phyloP scores from a whole-genome alignment of 2,329 filamentous ascomycete genomes.

The Penicillium sp. region DNA sequence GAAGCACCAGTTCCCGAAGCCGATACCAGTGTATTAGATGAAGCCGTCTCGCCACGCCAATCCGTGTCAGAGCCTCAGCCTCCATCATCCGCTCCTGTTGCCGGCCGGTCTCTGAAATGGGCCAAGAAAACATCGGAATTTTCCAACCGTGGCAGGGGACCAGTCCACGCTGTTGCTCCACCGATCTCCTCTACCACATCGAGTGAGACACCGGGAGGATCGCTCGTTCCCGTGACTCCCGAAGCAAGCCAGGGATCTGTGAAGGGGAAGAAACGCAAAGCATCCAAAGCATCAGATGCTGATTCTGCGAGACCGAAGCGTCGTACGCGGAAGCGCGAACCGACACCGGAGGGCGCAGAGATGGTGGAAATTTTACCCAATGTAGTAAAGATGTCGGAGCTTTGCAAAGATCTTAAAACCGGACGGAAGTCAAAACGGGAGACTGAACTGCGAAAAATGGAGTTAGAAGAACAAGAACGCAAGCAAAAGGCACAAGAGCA shows the following conservation, averaged over 20 bases:
- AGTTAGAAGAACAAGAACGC: constrained; percentile 57
- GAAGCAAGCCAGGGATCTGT: constrained; percentile 27
- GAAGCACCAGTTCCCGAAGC: constrained; percentile 13
- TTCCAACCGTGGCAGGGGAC: constrained; percentile 14
- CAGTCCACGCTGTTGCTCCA: constrained; percentile 28
- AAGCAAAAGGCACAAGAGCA: constrained; percentile 46
- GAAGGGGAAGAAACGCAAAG: constrained; percentile 32
- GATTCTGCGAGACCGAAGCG: constrained; percentile 27
- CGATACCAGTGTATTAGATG: constrained; percentile 9
- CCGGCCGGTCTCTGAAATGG: constrained; percentile 3
- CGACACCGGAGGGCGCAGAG: constrained; percentile 54
- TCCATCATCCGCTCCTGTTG: constrained; percentile 17
- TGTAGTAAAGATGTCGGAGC: constrained; percentile 60
- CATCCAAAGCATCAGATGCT: constrained; percentile 32
- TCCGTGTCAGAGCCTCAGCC: constrained; percentile 11
- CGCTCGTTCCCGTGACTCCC: constrained; percentile 27
- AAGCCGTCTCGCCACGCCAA: constrained; percentile 12
- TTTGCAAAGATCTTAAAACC: constrained; percentile 57
- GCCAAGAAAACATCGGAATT: constrained; percentile 22
- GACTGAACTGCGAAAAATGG: constrained; percentile 59
- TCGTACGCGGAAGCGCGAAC: constrained; percentile 43
- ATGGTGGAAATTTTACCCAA: constrained; percentile 57
- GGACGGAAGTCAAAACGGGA: constrained; percentile 63
- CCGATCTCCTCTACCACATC: constrained; percentile 18
- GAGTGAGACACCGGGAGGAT: constrained; percentile 25